phyloP scores from a whole-genome alignment of 139 green algal genomes.

The Micractinium sp. region DNA sequence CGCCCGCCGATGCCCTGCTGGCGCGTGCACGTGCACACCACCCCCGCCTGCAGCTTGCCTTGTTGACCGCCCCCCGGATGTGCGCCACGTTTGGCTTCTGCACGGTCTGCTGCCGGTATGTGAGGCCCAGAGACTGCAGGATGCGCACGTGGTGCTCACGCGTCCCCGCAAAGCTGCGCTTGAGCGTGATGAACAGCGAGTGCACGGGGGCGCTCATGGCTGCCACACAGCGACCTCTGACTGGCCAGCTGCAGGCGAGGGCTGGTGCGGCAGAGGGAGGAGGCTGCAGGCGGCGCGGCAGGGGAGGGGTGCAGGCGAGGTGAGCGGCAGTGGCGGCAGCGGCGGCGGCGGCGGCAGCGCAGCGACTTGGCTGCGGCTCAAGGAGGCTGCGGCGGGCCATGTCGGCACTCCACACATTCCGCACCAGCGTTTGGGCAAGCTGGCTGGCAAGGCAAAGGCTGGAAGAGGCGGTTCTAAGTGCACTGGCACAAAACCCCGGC shows the following conservation, averaged over 20 bases:
- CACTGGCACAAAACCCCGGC: too few relatives aligned
- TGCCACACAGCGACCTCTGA: neutral
- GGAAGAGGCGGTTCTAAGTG: too few relatives aligned
- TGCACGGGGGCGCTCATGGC: conserved; percentile 31
- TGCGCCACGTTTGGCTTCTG: conserved; percentile 41
- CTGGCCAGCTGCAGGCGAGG: too few relatives aligned
- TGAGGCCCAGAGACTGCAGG: conserved; percentile 50
- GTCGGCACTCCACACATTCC: too few relatives aligned
- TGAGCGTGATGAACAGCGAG: conserved; percentile 57
- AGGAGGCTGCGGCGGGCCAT: too few relatives aligned
- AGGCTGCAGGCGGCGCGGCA: neutral
- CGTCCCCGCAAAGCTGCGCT: conserved; percentile 61
- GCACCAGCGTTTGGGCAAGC: too few relatives aligned
- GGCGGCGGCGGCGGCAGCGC: too few relatives aligned
- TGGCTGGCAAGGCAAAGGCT: too few relatives aligned
- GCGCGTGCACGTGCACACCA: too few relatives aligned
- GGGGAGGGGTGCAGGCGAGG: neutral
- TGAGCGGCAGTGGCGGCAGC: too few relatives aligned
- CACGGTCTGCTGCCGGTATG: conserved; percentile 54
- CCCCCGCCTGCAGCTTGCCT: conserved; percentile 31
- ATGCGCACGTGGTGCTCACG: conserved; percentile 49
- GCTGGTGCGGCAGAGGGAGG: neutral
- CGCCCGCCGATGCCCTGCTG: neutral
- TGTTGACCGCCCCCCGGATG: conserved; percentile 56
- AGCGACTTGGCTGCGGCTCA: too few relatives aligned